phyloP scores from a whole-genome alignment of 2,329 filamentous ascomycete species.

The Beauveria sp. region DNA sequence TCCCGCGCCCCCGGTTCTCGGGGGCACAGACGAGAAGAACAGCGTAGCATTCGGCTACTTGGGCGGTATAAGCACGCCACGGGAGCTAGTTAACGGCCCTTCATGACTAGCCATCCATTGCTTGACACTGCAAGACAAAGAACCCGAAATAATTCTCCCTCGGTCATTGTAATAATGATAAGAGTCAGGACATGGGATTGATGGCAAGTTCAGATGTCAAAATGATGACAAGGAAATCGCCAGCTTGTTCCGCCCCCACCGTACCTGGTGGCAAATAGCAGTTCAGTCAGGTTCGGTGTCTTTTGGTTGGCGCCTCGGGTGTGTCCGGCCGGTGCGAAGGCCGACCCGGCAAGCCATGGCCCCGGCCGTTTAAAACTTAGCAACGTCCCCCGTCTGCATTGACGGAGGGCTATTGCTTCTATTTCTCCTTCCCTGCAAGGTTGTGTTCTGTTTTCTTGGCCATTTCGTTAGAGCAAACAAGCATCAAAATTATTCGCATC shows the following conservation, averaged over 20 bases:
- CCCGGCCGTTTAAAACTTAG: neutral
- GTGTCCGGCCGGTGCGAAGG: neutral
- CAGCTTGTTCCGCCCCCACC: too few relatives aligned
- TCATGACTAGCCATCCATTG: too few relatives aligned
- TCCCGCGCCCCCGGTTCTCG: too few relatives aligned
- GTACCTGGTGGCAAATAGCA: neutral
- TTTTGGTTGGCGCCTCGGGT: neutral
- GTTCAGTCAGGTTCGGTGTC: neutral
- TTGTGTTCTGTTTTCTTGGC: neutral
- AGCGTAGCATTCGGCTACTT: constrained; percentile 2
- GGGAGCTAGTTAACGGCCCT: neutral
- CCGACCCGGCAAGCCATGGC: neutral
- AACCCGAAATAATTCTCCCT: too few relatives aligned
- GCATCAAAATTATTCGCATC: neutral
- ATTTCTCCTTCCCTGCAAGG: neutral
- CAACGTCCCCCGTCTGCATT: neutral
- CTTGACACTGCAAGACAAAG: too few relatives aligned
- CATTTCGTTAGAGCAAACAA: neutral
- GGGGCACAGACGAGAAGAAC: too few relatives aligned
- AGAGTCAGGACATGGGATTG: too few relatives aligned
- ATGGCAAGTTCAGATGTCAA: too few relatives aligned
- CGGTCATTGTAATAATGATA: too few relatives aligned
- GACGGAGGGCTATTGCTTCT: neutral
- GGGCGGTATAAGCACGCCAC: neutral
- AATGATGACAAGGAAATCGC: neutral